phyloP scores from a whole-genome alignment of 2,329 filamentous ascomycete genomes.

The Cordyceps militaris region DNA sequence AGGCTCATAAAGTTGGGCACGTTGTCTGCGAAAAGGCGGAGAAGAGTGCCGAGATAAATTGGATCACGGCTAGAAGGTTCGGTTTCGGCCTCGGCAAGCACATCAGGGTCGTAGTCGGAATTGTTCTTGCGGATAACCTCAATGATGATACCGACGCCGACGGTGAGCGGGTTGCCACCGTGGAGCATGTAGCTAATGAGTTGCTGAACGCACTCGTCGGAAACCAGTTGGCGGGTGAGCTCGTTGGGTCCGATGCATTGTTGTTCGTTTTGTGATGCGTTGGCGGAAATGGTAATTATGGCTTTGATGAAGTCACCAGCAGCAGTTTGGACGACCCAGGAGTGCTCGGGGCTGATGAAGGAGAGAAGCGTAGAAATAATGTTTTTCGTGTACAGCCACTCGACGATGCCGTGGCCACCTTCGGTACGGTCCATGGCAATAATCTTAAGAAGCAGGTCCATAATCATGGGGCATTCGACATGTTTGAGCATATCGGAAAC shows the following conservation, averaged over 20 bases:
- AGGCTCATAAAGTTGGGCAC: slow-evolving; percentile 92
- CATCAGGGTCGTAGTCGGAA: slow-evolving; percentile 94
- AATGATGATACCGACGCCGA: slow-evolving; percentile 94
- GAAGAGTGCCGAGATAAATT: slow-evolving; percentile 86
- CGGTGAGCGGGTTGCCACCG: slow-evolving; percentile 88
- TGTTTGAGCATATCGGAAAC: slow-evolving; percentile 83
- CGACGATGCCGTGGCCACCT: slow-evolving; percentile 84
- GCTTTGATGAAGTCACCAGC: slow-evolving; percentile 97
- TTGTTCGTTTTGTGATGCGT: slow-evolving; percentile 95
- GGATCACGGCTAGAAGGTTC: slow-evolving; percentile 81
- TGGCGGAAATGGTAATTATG: slow-evolving; percentile 97
- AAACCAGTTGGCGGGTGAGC: slow-evolving; percentile 89
- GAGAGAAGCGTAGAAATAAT: slow-evolving; percentile 81
- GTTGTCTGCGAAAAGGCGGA: slow-evolving; percentile 82
- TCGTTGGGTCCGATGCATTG: slow-evolving; percentile 99
- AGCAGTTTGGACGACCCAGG: slow-evolving; percentile 87
- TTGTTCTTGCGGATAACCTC: slow-evolving; percentile 99
- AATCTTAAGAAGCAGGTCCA: slow-evolving; percentile 94
- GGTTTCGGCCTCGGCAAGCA: slow-evolving; percentile 70
- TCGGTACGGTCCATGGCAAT: slow-evolving; percentile 93
- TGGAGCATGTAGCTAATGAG: slow-evolving; percentile 89
- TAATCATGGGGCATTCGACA: slow-evolving; percentile 95
- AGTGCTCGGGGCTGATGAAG: slow-evolving; percentile 78
- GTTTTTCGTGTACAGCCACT: slow-evolving; percentile 91
- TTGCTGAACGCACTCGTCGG: slow-evolving; percentile 70